phyloP scores from a whole-genome alignment of 805 yeast genomes.

The Suhomyces emberorum region DNA sequence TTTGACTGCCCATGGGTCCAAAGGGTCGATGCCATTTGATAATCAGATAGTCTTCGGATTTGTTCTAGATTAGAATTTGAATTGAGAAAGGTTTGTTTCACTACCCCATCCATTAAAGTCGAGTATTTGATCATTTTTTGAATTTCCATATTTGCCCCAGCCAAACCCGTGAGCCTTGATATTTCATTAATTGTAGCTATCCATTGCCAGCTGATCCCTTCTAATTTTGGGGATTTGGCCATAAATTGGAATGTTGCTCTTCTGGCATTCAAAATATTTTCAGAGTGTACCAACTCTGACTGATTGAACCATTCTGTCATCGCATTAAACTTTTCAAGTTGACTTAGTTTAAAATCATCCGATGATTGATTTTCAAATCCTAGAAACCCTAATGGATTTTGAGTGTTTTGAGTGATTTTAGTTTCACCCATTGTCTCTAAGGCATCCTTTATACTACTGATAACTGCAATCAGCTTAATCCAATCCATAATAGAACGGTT shows the following conservation, averaged over 20 bases:
- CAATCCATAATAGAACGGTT: conserved; percentile 13
- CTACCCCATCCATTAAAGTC: conserved; percentile 39
- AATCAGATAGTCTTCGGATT: conserved; percentile 26
- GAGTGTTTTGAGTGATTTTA: no score
- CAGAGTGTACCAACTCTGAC: conserved; percentile 35
- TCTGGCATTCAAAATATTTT: conserved; percentile 44
- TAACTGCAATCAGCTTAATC: conserved; percentile 27
- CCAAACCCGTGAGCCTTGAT: conserved; percentile 37
- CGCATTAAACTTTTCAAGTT: conserved; percentile 15
- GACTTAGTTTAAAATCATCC: no score
- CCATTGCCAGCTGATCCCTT: conserved; percentile 7
- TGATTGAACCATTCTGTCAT: conserved; percentile 35
- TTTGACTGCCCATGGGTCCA: conserved; percentile 62
- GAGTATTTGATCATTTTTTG: conserved; percentile 55
- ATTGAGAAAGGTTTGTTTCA: conserved; percentile 5
- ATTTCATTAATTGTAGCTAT: conserved; percentile 36
- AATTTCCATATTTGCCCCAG: conserved; percentile 31
- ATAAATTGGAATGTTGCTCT: conserved; percentile 34
- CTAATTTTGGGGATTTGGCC: conserved; percentile 5
- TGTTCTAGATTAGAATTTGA: neutral
- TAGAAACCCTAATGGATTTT: no score
- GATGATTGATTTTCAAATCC: no score
- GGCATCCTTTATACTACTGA: conserved; percentile 21
- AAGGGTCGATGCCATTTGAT: conserved; percentile 55
- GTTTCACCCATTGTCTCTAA: no score